Evolutionary conservation across 140 eudicot genomes (phyloP).

Genomic region (Stevia rebaudiana): DNA sequence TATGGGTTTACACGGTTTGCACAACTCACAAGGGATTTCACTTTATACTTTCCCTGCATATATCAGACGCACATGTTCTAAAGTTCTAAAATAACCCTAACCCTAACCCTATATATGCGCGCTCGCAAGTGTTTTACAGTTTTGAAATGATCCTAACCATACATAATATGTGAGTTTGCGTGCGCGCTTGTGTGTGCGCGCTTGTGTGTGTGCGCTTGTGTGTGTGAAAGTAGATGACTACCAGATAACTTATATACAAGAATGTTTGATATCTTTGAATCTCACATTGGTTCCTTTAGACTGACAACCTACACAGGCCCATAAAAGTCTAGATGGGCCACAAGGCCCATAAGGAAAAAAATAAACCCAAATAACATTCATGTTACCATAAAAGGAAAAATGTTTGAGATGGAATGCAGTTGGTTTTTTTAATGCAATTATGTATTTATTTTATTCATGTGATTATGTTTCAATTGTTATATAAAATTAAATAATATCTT

Average conservation of each 20-base stretch:
- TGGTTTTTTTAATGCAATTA: neutral
- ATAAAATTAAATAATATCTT: neutral
- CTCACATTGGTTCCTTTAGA: neutral
- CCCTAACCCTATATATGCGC: no score
- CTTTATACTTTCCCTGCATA: no score
- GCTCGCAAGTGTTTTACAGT: no score
- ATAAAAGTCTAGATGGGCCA: neutral
- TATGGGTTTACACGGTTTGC: no score
- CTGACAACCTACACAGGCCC: constrained; percentile 16
- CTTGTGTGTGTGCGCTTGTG: no score
- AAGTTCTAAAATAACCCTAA: no score
- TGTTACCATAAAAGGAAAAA: neutral
- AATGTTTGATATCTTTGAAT: neutral
- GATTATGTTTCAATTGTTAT: neutral
- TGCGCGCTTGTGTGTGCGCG: neutral
- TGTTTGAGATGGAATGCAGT: neutral
- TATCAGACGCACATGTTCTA: no score
- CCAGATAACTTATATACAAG: neutral
- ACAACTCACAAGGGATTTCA: no score
- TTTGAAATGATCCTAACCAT: no score
- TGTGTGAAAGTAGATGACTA: neutral
- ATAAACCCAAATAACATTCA: constrained; percentile 2
- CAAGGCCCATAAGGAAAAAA: neutral
- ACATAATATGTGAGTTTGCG: no score
- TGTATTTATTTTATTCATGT: neutral